Conservation (phyloP, 2,329 filamentous ascomycete genomes). For the Pyricularia pennisetigena region DNA sequence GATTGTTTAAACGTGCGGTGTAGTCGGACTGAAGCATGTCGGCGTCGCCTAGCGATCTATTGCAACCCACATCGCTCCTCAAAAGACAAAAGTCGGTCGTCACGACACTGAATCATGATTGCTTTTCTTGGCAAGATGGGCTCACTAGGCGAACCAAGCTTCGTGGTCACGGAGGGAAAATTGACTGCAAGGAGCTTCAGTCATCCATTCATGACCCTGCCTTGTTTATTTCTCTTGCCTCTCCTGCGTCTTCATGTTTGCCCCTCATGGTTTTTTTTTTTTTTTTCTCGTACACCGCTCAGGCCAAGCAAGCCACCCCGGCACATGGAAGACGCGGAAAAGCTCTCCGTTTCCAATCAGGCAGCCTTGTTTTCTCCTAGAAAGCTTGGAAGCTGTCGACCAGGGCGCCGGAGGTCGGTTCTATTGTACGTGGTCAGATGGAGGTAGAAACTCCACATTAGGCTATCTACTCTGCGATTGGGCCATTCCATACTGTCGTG, state of each 20-base stretch:
- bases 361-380: neutral
- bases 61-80: too few species aligned
- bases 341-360: neutral
- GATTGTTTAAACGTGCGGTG: too few species aligned
- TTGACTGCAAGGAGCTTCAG: neutral
- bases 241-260: neutral
- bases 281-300: neutral
- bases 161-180: neutral
- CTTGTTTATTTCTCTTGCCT: neutral
- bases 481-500: neutral
- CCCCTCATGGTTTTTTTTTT: neutral
- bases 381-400: neutral
- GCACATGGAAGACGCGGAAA: neutral
- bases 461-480: neutral
- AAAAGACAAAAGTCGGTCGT: neutral
- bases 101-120: neutral
- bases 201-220: too few species aligned
- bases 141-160: neutral
- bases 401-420: neutral
- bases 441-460: neutral
- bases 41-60: too few species aligned
- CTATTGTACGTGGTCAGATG: neutral
- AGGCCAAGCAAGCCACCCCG: neutral
- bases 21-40: too few species aligned
- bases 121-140: neutral